These are phyloP conservation scores for Elaeis oleifera DNA, from an alignment of 202 grass and related monocot genomes.

Conservation along the genomic window DNA sequence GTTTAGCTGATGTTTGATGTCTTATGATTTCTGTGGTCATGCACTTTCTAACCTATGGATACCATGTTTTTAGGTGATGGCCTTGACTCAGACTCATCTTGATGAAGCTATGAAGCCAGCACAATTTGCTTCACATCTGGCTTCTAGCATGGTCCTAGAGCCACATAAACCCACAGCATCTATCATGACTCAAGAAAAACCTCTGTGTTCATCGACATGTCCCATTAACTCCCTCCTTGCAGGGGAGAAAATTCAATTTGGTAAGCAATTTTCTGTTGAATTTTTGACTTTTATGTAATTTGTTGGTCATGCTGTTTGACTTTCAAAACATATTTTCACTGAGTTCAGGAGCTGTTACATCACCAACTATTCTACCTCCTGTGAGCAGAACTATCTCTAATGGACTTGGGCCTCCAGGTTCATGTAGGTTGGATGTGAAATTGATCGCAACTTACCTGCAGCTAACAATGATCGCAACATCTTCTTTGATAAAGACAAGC, in stretches of 20 bases:
- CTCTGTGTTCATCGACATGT: slow-evolving; percentile 42
- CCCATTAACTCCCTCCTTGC: slow-evolving; percentile 78
- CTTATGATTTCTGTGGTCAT: no score
- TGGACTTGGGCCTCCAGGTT: slow-evolving; percentile 73
- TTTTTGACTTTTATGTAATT: slow-evolving; percentile 7
- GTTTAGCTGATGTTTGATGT: no score
- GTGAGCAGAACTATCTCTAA: slow-evolving; percentile 54
- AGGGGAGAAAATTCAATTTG: slow-evolving; percentile 94
- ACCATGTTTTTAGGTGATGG: slow-evolving; percentile 57
- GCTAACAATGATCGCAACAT: slow-evolving; percentile 30
- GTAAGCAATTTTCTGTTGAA: slow-evolving; percentile 35
- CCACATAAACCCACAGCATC: slow-evolving; percentile 37
- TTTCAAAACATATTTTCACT: slow-evolving; percentile 25
- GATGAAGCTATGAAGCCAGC: slow-evolving; percentile 90
- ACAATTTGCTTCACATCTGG: slow-evolving; percentile 55
- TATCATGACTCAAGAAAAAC: slow-evolving; percentile 35
- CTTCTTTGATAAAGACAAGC: slow-evolving; percentile 50
- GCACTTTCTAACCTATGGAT: neutral
- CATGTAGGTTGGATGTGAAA: slow-evolving; percentile 58
- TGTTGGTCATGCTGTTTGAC: slow-evolving; percentile 1
- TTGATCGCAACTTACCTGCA: slow-evolving; percentile 32
- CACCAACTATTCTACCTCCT: slow-evolving; percentile 58
- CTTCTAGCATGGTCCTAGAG: slow-evolving; percentile 49
- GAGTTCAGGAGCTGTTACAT: slow-evolving; percentile 72
- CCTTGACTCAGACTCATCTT: slow-evolving; percentile 95